These are phyloP conservation scores for Lasiodiplodia hormozganensis DNA, from an alignment of 2,329 filamentous ascomycete genomes.

Conservation along the genomic window DNA sequence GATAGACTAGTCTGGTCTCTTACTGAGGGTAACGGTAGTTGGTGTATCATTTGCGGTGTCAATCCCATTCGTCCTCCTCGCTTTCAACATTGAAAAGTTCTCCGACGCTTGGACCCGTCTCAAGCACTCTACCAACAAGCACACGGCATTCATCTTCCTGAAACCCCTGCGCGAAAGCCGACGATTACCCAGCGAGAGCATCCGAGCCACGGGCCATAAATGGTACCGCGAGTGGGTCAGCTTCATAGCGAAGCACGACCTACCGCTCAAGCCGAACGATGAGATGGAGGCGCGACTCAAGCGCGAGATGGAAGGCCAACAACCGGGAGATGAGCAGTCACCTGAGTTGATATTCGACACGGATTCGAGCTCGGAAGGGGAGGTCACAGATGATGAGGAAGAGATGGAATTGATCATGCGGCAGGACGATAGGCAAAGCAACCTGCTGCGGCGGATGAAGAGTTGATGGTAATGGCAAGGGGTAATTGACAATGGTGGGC, in stretches of 20 bases:
- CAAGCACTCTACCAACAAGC: conserved; percentile 12
- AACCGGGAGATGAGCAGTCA: background rate
- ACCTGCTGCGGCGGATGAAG: background rate
- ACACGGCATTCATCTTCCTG: background rate
- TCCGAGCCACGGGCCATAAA: background rate
- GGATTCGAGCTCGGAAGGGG: background rate
- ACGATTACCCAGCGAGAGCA: background rate
- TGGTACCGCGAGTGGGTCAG: conserved; percentile 11
- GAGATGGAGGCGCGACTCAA: background rate
- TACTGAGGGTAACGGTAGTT: conserved; percentile 41
- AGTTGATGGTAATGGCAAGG: too few species aligned
- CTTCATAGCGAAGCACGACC: conserved; percentile 15
- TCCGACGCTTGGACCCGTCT: background rate
- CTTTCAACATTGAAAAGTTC: conserved; percentile 53
- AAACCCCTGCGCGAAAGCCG: conserved; percentile 1
- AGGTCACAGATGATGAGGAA: background rate
- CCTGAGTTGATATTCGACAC: background rate
- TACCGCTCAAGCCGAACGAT: background rate
- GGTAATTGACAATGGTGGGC: too few species aligned
- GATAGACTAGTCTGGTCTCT: conserved; percentile 53
- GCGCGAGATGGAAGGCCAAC: background rate
- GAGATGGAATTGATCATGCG: background rate
- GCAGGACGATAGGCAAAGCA: conserved; percentile 1
- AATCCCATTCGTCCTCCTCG: conserved; percentile 57
- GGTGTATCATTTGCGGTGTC: conserved; percentile 62